Conservation (phyloP, 2,329 filamentous ascomycete genomes). For the Penicillium sp. region DNA sequence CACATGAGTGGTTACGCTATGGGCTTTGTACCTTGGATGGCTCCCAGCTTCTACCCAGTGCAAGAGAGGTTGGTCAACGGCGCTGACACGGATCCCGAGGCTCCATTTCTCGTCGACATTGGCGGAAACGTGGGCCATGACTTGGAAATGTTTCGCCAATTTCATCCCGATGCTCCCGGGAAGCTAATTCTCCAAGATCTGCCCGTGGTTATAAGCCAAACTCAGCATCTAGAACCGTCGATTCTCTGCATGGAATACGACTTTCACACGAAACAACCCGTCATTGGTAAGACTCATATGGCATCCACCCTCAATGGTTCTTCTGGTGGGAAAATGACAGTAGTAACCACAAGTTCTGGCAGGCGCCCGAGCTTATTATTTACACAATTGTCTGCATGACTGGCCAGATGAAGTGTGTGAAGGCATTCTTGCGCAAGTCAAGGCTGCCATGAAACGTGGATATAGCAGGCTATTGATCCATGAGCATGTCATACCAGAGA, state of each 20-base stretch:
- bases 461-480: constrained; percentile 43
- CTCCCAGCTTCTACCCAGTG: constrained; percentile 27
- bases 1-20: constrained; percentile 25
- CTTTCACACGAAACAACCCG: constrained; percentile 44
- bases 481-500: constrained; percentile 40
- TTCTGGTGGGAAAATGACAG: neutral
- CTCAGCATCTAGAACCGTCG: constrained; percentile 9
- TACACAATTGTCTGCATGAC: constrained; percentile 31
- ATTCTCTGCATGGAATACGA: constrained; percentile 39
- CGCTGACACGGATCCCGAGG: constrained; percentile 1
- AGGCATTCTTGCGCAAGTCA: constrained; percentile 22
- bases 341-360: no score
- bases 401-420: constrained; percentile 26
- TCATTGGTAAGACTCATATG: constrained; percentile 32
- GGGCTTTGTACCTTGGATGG: constrained; percentile 28
- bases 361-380: constrained; percentile 32
- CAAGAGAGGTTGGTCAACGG: constrained; percentile 12
- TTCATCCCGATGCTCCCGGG: constrained; percentile 36
- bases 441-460: constrained; percentile 30
- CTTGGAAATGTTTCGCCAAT: constrained; percentile 31
- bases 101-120: constrained; percentile 38
- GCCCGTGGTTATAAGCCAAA: constrained; percentile 31
- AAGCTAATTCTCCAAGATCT: constrained; percentile 47
- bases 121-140: constrained; percentile 42
- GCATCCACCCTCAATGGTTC: neutral